phyloP scores from a whole-genome alignment of 495 filamentous ascomycete genomes.

The Penicillium goetzii region DNA sequence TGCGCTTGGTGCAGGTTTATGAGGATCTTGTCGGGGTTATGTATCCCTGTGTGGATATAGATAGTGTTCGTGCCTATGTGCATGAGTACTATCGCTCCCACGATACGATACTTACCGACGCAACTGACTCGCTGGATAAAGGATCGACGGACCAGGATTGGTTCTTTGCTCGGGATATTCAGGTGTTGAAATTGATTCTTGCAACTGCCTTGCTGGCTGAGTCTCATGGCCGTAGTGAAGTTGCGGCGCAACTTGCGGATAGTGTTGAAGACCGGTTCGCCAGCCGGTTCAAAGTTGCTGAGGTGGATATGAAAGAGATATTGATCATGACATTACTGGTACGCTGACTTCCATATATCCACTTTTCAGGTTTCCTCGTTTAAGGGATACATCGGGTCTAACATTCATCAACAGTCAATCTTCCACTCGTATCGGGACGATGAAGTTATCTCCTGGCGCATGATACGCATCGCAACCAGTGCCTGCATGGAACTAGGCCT shows the following conservation, averaged over 20 bases:
- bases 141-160: constrained; percentile 51
- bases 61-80: constrained; percentile 55
- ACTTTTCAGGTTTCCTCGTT: neutral
- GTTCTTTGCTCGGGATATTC: constrained; percentile 68
- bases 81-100: constrained; percentile 54
- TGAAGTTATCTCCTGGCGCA: constrained; percentile 76
- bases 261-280: constrained; percentile 70
- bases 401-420: constrained; percentile 60
- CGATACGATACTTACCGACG: constrained; percentile 40
- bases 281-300: constrained; percentile 62
- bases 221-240: constrained; percentile 73
- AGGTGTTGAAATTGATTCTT: constrained; percentile 76
- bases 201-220: constrained; percentile 72
- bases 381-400: neutral
- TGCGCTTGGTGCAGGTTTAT: constrained; percentile 70
- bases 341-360: constrained; percentile 25
- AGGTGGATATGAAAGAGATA: constrained; percentile 68
- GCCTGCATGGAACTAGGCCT: constrained; percentile 78
- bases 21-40: constrained; percentile 81
- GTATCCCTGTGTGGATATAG: constrained; percentile 79
- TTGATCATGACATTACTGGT: constrained; percentile 71
- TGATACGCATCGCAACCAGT: constrained; percentile 71
- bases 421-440: constrained; percentile 82
- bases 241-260: constrained; percentile 69
- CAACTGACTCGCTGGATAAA: constrained; percentile 55